Evolutionary conservation across 2,329 filamentous ascomycete species (phyloP).

Genomic region (Colletotrichum tabaci): DNA sequence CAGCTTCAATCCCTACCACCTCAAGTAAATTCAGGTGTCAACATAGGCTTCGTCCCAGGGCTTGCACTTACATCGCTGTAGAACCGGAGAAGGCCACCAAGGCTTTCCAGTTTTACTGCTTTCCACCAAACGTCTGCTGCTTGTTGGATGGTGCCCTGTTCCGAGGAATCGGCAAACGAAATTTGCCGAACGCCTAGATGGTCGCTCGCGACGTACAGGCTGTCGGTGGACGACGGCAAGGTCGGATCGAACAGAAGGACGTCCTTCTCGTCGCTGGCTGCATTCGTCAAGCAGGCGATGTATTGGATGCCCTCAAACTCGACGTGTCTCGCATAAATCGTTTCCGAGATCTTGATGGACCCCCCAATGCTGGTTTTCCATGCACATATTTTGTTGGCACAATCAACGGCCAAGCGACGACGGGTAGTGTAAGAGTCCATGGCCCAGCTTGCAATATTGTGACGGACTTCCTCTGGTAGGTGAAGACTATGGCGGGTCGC

Average conservation of each 20-base stretch:
- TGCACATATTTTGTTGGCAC: no score
- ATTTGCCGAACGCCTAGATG: conserved; percentile 15
- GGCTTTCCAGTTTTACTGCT: background rate
- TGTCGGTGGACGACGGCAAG: background rate
- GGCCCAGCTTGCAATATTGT: no score
- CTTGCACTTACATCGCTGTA: conserved; percentile 2
- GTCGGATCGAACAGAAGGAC: conserved; percentile 17
- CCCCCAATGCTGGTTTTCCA: no score
- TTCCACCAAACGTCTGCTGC: conserved; percentile 16
- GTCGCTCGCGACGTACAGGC: conserved; percentile 14
- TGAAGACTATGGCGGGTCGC: no score
- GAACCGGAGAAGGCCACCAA: conserved; percentile 3
- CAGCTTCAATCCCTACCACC: conserved; percentile 11
- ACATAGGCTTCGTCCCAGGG: background rate
- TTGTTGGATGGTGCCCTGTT: background rate
- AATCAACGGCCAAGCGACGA: no score
- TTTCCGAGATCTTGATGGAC: background rate
- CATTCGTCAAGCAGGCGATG: conserved; percentile 16
- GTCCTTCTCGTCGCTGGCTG: background rate
- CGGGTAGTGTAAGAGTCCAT: no score
- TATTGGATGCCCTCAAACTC: conserved; percentile 24
- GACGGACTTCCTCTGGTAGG: no score
- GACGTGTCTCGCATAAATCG: conserved; percentile 13
- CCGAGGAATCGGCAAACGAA: conserved; percentile 3
- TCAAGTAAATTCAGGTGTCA: background rate